Conservation (phyloP, 352 stramenopile species). For the Phytophthora nicotianae region DNA sequence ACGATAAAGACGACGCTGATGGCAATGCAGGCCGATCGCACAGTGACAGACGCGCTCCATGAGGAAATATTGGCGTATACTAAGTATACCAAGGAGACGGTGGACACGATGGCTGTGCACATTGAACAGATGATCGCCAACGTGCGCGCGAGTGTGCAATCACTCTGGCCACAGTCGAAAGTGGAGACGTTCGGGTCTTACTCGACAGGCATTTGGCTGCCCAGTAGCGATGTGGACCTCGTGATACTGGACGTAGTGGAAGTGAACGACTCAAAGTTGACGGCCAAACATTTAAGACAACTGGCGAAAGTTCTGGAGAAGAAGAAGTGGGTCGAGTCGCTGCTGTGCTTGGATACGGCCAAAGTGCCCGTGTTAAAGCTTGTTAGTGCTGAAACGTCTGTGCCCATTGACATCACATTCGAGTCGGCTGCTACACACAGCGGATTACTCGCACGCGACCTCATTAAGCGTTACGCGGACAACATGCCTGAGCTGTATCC, state of each 20-base stretch:
- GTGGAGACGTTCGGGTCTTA: conserved; percentile 89
- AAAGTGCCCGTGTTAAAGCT: conserved; percentile 89
- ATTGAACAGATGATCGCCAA: conserved; percentile 87
- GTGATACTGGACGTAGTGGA: conserved; percentile 81
- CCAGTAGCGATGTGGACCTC: conserved; percentile 86
- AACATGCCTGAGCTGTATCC: conserved; percentile 89
- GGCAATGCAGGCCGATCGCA: conserved; percentile 3
- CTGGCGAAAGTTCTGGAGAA: conserved; percentile 61
- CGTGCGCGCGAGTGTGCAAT: conserved; percentile 64
- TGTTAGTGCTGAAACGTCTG: conserved; percentile 70
- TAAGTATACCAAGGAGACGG: conserved; percentile 67
- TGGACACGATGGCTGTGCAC: conserved; percentile 78
- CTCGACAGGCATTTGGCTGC: conserved; percentile 87
- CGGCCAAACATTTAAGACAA: conserved; percentile 60
- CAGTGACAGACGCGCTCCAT: conserved; percentile 61
- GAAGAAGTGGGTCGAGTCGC: conserved; percentile 80
- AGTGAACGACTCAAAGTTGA: conserved; percentile 62
- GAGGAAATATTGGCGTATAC: conserved; percentile 84
- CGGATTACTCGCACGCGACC: conserved; percentile 76
- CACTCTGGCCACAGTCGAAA: conserved; percentile 74
- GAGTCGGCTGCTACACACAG: conserved; percentile 84
- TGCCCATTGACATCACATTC: conserved; percentile 89
- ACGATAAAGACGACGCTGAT: conserved; percentile 3
- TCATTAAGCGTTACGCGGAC: conserved; percentile 86
- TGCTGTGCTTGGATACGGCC: conserved; percentile 82